A percentile compares a stretch with the other conserved stretches of the same genome.
Evolutionary conservation across 148 eudicot species (phyloP).

Genomic region (Silene conica): DNA sequence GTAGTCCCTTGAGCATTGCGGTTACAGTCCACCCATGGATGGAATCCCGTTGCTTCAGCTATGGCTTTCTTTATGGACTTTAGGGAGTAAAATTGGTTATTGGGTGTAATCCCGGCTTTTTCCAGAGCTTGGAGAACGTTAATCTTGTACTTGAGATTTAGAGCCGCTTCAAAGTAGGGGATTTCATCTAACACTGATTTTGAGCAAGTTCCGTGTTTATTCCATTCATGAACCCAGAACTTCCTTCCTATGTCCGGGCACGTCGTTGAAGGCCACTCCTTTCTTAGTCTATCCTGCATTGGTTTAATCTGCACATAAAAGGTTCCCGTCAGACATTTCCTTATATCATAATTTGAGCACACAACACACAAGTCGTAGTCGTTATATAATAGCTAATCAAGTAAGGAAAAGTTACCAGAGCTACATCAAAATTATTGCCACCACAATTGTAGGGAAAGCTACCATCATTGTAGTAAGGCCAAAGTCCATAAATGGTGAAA

Average conservation of each 20-base stretch:
- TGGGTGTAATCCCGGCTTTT: slow-evolving; percentile 33
- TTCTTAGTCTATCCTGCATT: slow-evolving; percentile 23
- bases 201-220: slow-evolving; percentile 50
- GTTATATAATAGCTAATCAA: too few relatives aligned
- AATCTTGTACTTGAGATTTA: slow-evolving; percentile 28
- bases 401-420: slow-evolving; percentile 8
- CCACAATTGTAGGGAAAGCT: slow-evolving; percentile 19
- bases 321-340: neutral
- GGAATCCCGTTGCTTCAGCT: slow-evolving; percentile 20
- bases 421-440: slow-evolving; percentile 8
- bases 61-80: slow-evolving; percentile 25
- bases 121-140: slow-evolving; percentile 32
- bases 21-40: slow-evolving; percentile 33
- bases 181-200: slow-evolving; percentile 39
- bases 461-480: slow-evolving; percentile 26
- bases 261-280: slow-evolving; percentile 44
- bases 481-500: slow-evolving; percentile 24
- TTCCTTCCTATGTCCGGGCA: slow-evolving; percentile 37
- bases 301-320: slow-evolving; percentile 12
- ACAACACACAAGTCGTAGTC: too few relatives aligned
- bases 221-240: slow-evolving; percentile 57
- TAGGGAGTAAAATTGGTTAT: slow-evolving; percentile 26
- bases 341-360: too few relatives aligned
- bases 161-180: slow-evolving; percentile 36
- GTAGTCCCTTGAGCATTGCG: slow-evolving; percentile 27